Evolutionary conservation across 352 stramenopile genomes (phyloP).

Genomic region (Phytophthora sp.): DNA sequence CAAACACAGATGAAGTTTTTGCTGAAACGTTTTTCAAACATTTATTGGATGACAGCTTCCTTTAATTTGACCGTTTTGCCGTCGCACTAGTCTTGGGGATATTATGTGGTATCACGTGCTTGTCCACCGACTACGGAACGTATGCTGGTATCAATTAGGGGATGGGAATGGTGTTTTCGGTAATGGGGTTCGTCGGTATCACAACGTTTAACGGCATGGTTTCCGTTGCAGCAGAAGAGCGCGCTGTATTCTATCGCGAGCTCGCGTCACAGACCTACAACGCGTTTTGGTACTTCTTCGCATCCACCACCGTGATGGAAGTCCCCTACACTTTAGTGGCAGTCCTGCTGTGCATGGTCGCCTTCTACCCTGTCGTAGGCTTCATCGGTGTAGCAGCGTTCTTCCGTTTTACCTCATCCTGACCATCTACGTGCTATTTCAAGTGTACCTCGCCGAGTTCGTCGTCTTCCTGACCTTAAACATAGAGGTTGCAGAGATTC

Average conservation of each 20-base stretch:
- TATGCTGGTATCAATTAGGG: constrained; percentile 17
- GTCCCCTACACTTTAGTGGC: constrained; percentile 7
- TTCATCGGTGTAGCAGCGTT: constrained; percentile 22
- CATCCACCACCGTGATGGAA: constrained; percentile 7
- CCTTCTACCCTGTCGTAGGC: constrained; percentile 18
- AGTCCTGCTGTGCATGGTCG: constrained; percentile 7
- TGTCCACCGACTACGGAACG: neutral
- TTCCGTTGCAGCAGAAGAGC: neutral
- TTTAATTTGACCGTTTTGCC: constrained; percentile 19
- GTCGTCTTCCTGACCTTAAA: constrained; percentile 36
- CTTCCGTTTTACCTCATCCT: constrained; percentile 35
- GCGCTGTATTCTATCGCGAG: constrained; percentile 18
- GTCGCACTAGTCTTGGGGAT: neutral
- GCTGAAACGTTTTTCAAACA: constrained; percentile 6
- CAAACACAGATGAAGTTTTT: constrained; percentile 23
- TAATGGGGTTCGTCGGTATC: constrained; percentile 3
- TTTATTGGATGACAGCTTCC: constrained; percentile 20
- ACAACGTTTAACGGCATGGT: constrained; percentile 9
- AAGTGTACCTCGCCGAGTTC: constrained; percentile 32
- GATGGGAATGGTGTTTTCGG: constrained; percentile 16
- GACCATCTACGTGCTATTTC: constrained; percentile 25
- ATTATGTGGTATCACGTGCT: neutral
- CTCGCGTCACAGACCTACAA: constrained; percentile 17
- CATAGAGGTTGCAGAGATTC: constrained; percentile 27
- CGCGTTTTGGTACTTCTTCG: constrained; percentile 24